A percentile compares a stretch with the other conserved stretches of the same genome.
Conservation (phyloP, 371 early-diverging fungal species). For the Polyrhizophydium stewartii region DNA sequence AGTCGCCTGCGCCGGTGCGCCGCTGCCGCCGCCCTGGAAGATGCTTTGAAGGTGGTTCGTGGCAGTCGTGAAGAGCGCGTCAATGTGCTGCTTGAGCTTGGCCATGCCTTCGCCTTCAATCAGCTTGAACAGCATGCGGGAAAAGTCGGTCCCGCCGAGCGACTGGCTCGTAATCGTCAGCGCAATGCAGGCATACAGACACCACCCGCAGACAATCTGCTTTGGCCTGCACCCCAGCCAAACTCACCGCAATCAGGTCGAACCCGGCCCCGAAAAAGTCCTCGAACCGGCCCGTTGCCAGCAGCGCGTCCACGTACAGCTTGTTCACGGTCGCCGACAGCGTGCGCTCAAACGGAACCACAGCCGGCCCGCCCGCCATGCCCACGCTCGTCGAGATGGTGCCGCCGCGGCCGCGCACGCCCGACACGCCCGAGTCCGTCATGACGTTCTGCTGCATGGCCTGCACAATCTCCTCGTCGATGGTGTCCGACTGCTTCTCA, state of each 20-base stretch:
- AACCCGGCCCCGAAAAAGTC: constrained; percentile 29
- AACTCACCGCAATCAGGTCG: constrained; percentile 28
- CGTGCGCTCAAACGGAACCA: constrained; percentile 14
- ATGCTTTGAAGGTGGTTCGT: constrained; percentile 3
- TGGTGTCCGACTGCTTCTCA: constrained; percentile 8
- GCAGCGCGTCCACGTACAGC: constrained; percentile 35
- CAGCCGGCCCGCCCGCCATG: constrained; percentile 1
- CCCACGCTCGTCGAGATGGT: not conserved
- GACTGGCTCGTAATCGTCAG: not conserved
- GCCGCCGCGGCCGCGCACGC: not conserved
- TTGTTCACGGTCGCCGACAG: constrained; percentile 33
- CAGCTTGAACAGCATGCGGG: not conserved
- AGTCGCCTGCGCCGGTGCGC: not conserved
- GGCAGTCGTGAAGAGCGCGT: not conserved
- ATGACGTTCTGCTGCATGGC: constrained; percentile 16
- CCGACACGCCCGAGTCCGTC: constrained; percentile 8
- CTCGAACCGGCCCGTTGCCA: constrained; percentile 29
- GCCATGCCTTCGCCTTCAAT: constrained; percentile 1
- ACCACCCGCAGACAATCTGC: not conserved
- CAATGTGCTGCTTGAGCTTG: not conserved
- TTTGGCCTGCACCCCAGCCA: no score
- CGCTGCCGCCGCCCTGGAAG: not conserved
- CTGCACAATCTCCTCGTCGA: constrained; percentile 15
- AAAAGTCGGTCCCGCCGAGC: not conserved
- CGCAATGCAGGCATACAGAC: not conserved